These are phyloP conservation scores for Limtongia smithiae DNA, from an alignment of 805 yeast species.

Conservation along the genomic window DNA sequence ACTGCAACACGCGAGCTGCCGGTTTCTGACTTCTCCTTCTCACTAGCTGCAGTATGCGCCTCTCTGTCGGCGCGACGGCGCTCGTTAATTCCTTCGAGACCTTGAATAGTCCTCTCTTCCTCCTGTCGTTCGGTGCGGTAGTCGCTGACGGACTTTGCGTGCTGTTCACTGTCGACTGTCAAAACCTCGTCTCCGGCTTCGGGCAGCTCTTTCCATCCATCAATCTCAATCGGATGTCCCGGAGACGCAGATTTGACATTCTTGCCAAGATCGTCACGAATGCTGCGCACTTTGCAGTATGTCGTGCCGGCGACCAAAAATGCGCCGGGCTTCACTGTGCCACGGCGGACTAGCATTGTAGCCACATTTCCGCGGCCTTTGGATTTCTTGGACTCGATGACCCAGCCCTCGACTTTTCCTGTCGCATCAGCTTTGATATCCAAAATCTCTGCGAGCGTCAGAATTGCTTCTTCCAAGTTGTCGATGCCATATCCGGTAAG, in stretches of 20 bases:
- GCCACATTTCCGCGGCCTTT: slow-evolving; percentile 78
- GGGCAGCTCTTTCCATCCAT: slow-evolving; percentile 94
- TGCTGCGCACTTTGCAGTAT: slow-evolving; percentile 75
- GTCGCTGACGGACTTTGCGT: slow-evolving; percentile 69
- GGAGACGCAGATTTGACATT: slow-evolving; percentile 68
- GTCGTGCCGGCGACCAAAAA: slow-evolving; percentile 83
- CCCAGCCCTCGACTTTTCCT: slow-evolving; percentile 75
- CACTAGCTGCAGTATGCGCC: slow-evolving; percentile 47
- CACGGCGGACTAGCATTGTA: slow-evolving; percentile 77
- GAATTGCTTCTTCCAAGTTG: slow-evolving; percentile 80
- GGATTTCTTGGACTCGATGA: slow-evolving; percentile 78
- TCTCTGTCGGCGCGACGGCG: slow-evolving; percentile 49
- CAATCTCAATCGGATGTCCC: slow-evolving; percentile 81
- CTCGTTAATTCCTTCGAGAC: slow-evolving; percentile 68
- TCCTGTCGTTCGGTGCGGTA: slow-evolving; percentile 57
- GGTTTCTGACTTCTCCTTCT: slow-evolving; percentile 42
- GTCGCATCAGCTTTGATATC: slow-evolving; percentile 63
- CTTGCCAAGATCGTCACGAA: slow-evolving; percentile 72
- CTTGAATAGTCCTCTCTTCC: slow-evolving; percentile 55
- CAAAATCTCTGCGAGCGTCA: slow-evolving; percentile 76
- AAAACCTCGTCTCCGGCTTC: slow-evolving; percentile 83
- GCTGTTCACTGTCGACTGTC: slow-evolving; percentile 64
- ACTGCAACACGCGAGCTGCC: background rate
- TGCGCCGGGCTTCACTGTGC: slow-evolving; percentile 65
- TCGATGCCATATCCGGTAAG: slow-evolving; percentile 83